Evolutionary conservation across 306 rosid genomes (phyloP).

Genomic region (Glycine tomentella): DNA sequence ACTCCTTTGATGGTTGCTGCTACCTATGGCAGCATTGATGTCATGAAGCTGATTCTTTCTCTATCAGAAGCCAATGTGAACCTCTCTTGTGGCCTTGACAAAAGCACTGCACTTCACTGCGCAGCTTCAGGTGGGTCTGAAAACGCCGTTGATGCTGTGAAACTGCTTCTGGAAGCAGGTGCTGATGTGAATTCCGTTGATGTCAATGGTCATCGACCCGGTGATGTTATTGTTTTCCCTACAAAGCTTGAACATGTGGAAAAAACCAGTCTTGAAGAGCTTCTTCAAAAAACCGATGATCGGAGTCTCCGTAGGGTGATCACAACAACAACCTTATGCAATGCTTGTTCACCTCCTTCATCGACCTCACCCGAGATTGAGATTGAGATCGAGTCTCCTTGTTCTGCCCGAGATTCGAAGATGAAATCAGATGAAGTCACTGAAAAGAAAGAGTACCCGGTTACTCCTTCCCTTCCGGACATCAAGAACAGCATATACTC

Average conservation of each 20-base stretch:
- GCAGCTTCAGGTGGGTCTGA: slow-evolving; percentile 93
- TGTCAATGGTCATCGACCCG: slow-evolving; percentile 75
- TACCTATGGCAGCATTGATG: slow-evolving; percentile 83
- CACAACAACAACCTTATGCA: slow-evolving; percentile 48
- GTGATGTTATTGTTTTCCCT: slow-evolving; percentile 72
- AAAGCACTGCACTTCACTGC: slow-evolving; percentile 95
- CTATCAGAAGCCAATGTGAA: slow-evolving; percentile 69
- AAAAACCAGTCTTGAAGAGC: slow-evolving; percentile 61
- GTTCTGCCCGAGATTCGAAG: slow-evolving; percentile 60
- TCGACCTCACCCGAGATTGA: slow-evolving; percentile 72
- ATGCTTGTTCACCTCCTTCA: slow-evolving; percentile 67
- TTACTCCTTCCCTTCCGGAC: too few relatives aligned
- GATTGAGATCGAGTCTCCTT: slow-evolving; percentile 50
- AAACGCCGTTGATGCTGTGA: slow-evolving; percentile 74
- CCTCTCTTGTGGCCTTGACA: slow-evolving; percentile 68
- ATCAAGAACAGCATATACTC: too few relatives aligned
- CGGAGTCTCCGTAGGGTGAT: slow-evolving; percentile 45
- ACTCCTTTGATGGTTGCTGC: slow-evolving; percentile 97
- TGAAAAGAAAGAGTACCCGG: too few relatives aligned
- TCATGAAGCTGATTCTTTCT: slow-evolving; percentile 73
- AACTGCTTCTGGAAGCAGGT: slow-evolving; percentile 79
- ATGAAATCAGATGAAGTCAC: slow-evolving; percentile 57
- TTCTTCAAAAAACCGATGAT: slow-evolving; percentile 57
- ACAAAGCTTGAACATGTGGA: slow-evolving; percentile 64
- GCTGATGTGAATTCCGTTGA: slow-evolving; percentile 80